Evolutionary conservation across 805 yeast genomes (phyloP).

Genomic region (Candida vartiovaarae): DNA sequence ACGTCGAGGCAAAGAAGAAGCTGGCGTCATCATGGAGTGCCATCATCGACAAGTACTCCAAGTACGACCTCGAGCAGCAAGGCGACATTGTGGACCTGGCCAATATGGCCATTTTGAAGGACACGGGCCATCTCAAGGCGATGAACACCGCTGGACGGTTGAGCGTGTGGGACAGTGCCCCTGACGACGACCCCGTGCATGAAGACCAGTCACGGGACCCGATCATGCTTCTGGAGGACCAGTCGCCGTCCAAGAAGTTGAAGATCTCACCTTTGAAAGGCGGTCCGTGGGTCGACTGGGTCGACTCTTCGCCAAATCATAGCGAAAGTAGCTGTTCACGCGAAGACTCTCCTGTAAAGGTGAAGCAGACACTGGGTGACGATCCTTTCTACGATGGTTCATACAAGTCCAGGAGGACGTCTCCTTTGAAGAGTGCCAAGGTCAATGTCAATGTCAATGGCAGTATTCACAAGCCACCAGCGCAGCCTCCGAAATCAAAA

Average conservation of each 20-base stretch:
- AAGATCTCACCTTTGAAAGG: not conserved
- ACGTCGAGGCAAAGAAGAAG: slow-evolving; percentile 17
- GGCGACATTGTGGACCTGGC: slow-evolving; percentile 29
- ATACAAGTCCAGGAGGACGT: not conserved
- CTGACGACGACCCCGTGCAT: slow-evolving; percentile 6
- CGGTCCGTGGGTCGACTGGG: not conserved
- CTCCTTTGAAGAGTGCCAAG: not conserved
- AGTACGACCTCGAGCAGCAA: slow-evolving; percentile 23
- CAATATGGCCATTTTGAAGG: slow-evolving; percentile 14
- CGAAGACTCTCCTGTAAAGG: too few relatives aligned
- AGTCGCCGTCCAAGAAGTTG: not conserved
- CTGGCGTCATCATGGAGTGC: slow-evolving; percentile 26
- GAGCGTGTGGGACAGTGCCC: slow-evolving; percentile 14
- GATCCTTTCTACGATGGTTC: too few relatives aligned
- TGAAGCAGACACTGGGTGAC: too few relatives aligned
- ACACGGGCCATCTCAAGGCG: slow-evolving; percentile 18
- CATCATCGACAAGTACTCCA: slow-evolving; percentile 27
- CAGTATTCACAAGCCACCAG: not conserved
- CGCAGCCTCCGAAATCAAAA: too few relatives aligned
- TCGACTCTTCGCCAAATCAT: too few relatives aligned
- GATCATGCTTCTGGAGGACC: not conserved
- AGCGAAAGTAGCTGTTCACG: too few relatives aligned
- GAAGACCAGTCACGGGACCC: not conserved
- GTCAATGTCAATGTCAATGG: not conserved
- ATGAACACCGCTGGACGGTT: slow-evolving; percentile 4